Evolutionary conservation across 2,329 filamentous ascomycete species (phyloP).

Genomic region (Emericellopsis atlantica): DNA sequence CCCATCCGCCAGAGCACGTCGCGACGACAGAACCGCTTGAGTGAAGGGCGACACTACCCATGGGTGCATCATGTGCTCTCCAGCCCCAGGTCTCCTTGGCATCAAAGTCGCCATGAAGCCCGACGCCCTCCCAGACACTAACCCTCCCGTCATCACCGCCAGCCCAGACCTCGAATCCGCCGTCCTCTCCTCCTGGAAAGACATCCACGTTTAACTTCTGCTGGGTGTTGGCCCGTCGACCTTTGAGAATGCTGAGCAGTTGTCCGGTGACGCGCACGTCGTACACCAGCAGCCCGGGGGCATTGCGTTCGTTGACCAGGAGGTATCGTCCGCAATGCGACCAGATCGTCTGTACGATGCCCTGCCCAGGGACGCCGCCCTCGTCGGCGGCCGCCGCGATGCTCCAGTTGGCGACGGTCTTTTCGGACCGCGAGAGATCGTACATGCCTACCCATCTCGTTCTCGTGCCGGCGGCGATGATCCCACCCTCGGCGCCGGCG

Average conservation of each 20-base stretch:
- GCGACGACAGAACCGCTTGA: constrained; percentile 40
- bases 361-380: constrained; percentile 41
- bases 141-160: constrained; percentile 41
- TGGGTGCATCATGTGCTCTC: constrained; percentile 30
- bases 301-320: constrained; percentile 46
- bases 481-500: constrained; percentile 13
- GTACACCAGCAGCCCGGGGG: constrained; percentile 44
- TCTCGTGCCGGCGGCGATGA: constrained; percentile 52
- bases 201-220: constrained; percentile 44
- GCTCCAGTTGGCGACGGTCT: constrained; percentile 45
- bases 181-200: constrained; percentile 24
- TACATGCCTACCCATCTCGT: constrained; percentile 51
- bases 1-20: constrained; percentile 45
- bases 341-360: constrained; percentile 49
- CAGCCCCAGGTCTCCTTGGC: constrained; percentile 33
- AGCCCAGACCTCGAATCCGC: constrained; percentile 50
- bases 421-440: constrained; percentile 41
- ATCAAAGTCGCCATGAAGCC: constrained; percentile 28
- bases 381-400: constrained; percentile 40
- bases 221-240: constrained; percentile 36
- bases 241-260: constrained; percentile 40
- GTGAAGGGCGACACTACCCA: constrained; percentile 39
- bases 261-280: constrained; percentile 47
- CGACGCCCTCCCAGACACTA: constrained; percentile 46
- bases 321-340: constrained; percentile 52